These are phyloP conservation scores for Lophiotrema nucula DNA, from an alignment of 495 filamentous ascomycete genomes.

Conservation along the genomic window DNA sequence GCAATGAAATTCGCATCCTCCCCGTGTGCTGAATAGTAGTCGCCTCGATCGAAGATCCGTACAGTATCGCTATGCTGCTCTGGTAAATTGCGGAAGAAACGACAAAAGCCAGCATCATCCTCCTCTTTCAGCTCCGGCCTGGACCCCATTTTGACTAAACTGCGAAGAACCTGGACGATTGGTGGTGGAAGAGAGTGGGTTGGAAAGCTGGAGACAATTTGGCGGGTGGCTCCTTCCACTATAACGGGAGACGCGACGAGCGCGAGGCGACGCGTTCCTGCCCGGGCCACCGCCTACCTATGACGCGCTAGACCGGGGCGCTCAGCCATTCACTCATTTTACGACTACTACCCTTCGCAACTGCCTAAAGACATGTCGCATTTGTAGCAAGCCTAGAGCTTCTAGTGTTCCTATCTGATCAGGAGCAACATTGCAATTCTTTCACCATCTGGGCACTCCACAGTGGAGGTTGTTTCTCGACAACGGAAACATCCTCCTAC, in stretches of 20 bases:
- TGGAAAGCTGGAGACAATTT: neutral
- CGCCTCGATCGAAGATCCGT: slow-evolving; percentile 89
- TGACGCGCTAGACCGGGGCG: slow-evolving; percentile 1
- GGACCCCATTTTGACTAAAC: slow-evolving; percentile 65
- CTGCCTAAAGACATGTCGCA: too few relatives aligned
- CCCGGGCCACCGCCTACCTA: slow-evolving; percentile 32
- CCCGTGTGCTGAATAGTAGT: slow-evolving; percentile 94
- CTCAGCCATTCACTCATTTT: too few relatives aligned
- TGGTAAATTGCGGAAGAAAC: slow-evolving; percentile 82
- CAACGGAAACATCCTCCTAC: too few relatives aligned
- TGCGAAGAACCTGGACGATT: neutral
- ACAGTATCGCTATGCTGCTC: slow-evolving; percentile 67
- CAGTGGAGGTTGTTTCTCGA: too few relatives aligned
- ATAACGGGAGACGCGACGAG: slow-evolving; percentile 20
- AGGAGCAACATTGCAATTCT: too few relatives aligned
- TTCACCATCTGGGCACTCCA: too few relatives aligned
- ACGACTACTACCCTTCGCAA: too few relatives aligned
- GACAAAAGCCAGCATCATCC: slow-evolving; percentile 93
- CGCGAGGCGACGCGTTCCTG: slow-evolving; percentile 26
- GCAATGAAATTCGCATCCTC: slow-evolving; percentile 93
- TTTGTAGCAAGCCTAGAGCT: too few relatives aligned
- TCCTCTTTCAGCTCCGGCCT: slow-evolving; percentile 94
- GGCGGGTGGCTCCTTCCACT: slow-evolving; percentile 3
- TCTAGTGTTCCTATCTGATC: too few relatives aligned
- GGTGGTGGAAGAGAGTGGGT: neutral